phyloP scores from a whole-genome alignment of 129 eudicot genomes.

The Escallonia herrerae region DNA sequence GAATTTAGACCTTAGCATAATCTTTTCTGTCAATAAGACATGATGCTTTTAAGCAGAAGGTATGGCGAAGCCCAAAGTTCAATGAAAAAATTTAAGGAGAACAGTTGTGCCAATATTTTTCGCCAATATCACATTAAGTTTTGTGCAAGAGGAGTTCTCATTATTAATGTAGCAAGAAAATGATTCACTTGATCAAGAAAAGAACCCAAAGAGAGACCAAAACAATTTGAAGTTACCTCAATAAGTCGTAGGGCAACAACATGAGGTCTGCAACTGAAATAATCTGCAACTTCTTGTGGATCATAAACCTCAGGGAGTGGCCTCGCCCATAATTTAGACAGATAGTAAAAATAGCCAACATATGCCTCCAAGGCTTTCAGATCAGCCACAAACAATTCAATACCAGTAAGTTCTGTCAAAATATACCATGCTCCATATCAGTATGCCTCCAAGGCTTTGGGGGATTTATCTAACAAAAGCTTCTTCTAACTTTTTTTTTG shows the following conservation, averaged over 20 bases:
- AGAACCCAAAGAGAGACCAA: not conserved
- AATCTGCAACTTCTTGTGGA: conserved; percentile 56
- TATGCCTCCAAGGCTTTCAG: conserved; percentile 83
- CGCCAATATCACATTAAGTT: not conserved
- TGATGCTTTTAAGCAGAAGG: too few relatives aligned
- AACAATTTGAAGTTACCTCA: conserved; percentile 45
- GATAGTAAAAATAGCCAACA: conserved; percentile 48
- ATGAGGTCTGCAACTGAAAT: conserved; percentile 93
- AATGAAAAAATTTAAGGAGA: too few relatives aligned
- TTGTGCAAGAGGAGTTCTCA: conserved; percentile 4
- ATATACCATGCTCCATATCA: conserved; percentile 13
- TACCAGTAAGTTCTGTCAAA: conserved; percentile 73
- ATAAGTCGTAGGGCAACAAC: conserved; percentile 77
- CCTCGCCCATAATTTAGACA: conserved; percentile 76
- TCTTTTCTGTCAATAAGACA: too few relatives aligned
- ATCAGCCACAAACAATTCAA: conserved; percentile 81
- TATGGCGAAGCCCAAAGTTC: too few relatives aligned
- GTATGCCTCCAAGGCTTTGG: not conserved
- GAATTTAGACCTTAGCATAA: too few relatives aligned
- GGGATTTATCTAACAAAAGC: too few relatives aligned
- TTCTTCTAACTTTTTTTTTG: too few relatives aligned
- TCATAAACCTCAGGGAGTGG: conserved; percentile 93
- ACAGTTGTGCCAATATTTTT: too few relatives aligned
- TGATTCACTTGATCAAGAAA: too few relatives aligned
- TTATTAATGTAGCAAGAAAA: conserved; percentile 3